These are phyloP conservation scores for Aspergillus costaricaensis DNA, from an alignment of 2,329 filamentous ascomycete species.

Conservation along the genomic window DNA sequence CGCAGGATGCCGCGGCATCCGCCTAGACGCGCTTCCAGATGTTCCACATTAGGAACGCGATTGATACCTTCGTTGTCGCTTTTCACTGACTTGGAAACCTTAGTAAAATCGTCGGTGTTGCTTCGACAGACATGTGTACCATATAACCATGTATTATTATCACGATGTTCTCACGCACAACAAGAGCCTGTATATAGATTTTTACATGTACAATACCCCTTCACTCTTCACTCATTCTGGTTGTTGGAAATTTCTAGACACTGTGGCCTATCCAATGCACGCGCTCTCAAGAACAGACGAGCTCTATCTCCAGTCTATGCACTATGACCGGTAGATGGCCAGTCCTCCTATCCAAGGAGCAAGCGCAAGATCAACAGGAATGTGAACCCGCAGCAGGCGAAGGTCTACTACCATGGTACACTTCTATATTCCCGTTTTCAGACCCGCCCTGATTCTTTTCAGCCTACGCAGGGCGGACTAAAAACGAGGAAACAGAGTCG, in stretches of 20 bases:
- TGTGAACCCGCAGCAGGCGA: conserved; percentile 27
- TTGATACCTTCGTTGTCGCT: neutral
- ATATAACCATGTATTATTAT: conserved; percentile 17
- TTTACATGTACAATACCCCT: conserved; percentile 24
- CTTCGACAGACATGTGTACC: neutral
- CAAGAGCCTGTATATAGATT: conserved; percentile 24
- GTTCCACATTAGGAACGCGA: neutral
- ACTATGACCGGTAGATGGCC: conserved; percentile 53
- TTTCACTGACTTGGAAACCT: neutral
- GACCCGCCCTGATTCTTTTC: conserved; percentile 51
- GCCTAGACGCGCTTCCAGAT: conserved; percentile 18
- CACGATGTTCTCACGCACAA: conserved; percentile 19
- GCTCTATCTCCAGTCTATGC: conserved; percentile 50
- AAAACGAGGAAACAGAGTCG: conserved; percentile 54
- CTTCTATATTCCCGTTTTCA: conserved; percentile 53
- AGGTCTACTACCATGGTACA: conserved; percentile 23
- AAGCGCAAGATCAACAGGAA: conserved; percentile 54
- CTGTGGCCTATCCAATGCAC: conserved; percentile 2
- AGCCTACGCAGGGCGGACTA: conserved; percentile 59
- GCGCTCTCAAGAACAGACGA: conserved; percentile 48
- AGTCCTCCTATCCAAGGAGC: conserved; percentile 40
- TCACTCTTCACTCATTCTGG: conserved; percentile 10
- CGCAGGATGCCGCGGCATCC: conserved; percentile 25
- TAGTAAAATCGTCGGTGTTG: neutral
- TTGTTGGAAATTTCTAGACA: conserved; percentile 9